A percentile compares a stretch with the other conserved stretches of the same genome.
Evolutionary conservation across 768 basidiomycete species (phyloP).

Genomic region (Collybiopsis luxurians): DNA sequence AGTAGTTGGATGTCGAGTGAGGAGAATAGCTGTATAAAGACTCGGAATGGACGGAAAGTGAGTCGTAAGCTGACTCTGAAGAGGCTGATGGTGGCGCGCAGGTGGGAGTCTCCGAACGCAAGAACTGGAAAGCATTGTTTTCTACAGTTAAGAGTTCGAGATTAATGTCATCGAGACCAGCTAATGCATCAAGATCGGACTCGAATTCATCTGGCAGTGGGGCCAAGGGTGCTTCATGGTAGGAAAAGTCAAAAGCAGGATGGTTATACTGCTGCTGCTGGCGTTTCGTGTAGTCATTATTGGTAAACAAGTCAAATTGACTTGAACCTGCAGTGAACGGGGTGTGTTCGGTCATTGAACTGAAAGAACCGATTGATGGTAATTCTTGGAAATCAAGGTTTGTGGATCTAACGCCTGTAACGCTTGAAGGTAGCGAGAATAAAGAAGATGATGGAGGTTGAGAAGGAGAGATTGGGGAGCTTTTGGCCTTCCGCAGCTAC

Average conservation of each 20-base stretch:
- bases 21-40: constrained; percentile 67
- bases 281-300: constrained; percentile 33
- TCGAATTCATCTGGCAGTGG: constrained; percentile 84
- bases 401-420: too few species aligned
- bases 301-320: constrained; percentile 1
- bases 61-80: constrained; percentile 74
- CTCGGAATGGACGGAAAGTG: constrained; percentile 64
- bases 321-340: not conserved
- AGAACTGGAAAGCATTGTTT: constrained; percentile 62
- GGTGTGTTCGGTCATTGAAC: constrained; percentile 2
- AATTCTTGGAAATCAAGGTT: not conserved
- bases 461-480: not conserved
- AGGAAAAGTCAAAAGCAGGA: constrained; percentile 70
- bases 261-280: constrained; percentile 40
- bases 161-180: constrained; percentile 61
- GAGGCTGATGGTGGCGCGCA: constrained; percentile 74
- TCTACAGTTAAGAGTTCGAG: constrained; percentile 63
- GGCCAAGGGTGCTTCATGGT: constrained; percentile 70
- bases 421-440: too few species aligned
- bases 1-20: constrained; percentile 46
- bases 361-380: constrained; percentile 2
- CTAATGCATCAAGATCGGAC: constrained; percentile 73
- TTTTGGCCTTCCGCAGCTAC: not conserved
- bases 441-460: not conserved
- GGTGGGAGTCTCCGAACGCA: constrained; percentile 61